phyloP scores from a whole-genome alignment of 148 eudicot genomes.

The Nepenthes mirabilis region DNA sequence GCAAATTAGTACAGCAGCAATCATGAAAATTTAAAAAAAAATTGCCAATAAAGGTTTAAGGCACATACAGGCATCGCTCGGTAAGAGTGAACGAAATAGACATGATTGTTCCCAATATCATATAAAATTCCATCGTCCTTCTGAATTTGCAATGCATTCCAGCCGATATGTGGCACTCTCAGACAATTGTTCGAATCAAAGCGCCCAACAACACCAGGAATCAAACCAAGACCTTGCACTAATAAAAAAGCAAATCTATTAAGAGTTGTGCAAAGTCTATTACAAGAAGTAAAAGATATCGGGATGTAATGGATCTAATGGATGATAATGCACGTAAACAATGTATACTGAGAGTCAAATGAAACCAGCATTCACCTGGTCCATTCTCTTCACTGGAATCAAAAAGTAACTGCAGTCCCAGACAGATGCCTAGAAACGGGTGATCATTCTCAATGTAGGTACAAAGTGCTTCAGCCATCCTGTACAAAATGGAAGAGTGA shows the following conservation, averaged over 20 bases:
- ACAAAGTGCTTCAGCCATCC: constrained; percentile 86
- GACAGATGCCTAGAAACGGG: constrained; percentile 95
- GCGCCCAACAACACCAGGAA: constrained; percentile 95
- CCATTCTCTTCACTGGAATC: constrained; percentile 94
- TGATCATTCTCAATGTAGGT: constrained; percentile 82
- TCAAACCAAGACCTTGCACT: constrained; percentile 76
- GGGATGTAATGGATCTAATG: too few relatives aligned
- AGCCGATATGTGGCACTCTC: constrained; percentile 92
- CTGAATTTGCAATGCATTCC: constrained; percentile 67
- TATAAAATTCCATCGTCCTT: constrained; percentile 65
- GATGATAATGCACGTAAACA: neutral
- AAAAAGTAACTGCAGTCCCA: constrained; percentile 92
- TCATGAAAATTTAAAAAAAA: constrained; percentile 2
- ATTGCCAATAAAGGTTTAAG: constrained; percentile 4
- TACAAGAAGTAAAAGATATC: too few relatives aligned
- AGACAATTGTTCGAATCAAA: constrained; percentile 70
- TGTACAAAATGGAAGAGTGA: constrained; percentile 11
- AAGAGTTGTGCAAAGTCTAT: neutral
- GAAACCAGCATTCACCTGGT: constrained; percentile 30
- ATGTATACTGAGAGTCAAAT: neutral
- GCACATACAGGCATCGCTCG: constrained; percentile 79
- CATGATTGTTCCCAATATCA: constrained; percentile 68
- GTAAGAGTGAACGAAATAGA: constrained; percentile 96
- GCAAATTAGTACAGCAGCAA: constrained; percentile 7
- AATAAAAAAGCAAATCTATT: constrained; percentile 9